phyloP scores from a whole-genome alignment of 1,139 yeast genomes.

The Debaryomyces sp. region DNA sequence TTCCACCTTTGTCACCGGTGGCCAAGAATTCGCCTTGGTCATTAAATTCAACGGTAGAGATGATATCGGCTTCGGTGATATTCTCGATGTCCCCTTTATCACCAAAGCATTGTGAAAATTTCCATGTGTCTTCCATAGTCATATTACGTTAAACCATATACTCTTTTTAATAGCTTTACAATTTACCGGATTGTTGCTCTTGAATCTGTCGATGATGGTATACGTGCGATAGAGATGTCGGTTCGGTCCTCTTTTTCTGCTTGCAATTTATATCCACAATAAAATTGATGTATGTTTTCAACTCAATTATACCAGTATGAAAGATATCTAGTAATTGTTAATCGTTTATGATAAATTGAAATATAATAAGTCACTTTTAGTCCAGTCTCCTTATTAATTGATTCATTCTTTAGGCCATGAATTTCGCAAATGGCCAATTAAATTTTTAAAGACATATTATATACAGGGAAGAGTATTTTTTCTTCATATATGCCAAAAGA shows the following conservation, averaged over 20 bases:
- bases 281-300: not conserved
- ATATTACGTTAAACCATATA: constrained; percentile 6
- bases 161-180: not conserved
- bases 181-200: not conserved
- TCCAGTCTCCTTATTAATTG: constrained; percentile 3
- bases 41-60: constrained; percentile 96
- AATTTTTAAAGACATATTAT: constrained; percentile 7
- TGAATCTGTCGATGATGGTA: constrained; percentile 1
- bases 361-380: not conserved
- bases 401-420: constrained; percentile 3
- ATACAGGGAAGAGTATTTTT: constrained; percentile 9
- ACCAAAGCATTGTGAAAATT: constrained; percentile 92
- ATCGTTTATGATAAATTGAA: constrained; percentile 2
- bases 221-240: constrained; percentile 1
- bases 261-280: constrained; percentile 2
- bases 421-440: constrained; percentile 13
- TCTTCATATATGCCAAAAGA: not conserved
- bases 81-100: constrained; percentile 97
- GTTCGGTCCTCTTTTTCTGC: not conserved
- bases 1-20: constrained; percentile 98
- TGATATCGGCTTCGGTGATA: constrained; percentile 96
- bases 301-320: constrained; percentile 4
- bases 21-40: constrained; percentile 94
- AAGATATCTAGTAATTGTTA: not conserved
- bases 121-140: constrained; percentile 49